Base-by-base conservation (phyloP, 257 asterid species). In the Przewalskia tangutica region DNA sequence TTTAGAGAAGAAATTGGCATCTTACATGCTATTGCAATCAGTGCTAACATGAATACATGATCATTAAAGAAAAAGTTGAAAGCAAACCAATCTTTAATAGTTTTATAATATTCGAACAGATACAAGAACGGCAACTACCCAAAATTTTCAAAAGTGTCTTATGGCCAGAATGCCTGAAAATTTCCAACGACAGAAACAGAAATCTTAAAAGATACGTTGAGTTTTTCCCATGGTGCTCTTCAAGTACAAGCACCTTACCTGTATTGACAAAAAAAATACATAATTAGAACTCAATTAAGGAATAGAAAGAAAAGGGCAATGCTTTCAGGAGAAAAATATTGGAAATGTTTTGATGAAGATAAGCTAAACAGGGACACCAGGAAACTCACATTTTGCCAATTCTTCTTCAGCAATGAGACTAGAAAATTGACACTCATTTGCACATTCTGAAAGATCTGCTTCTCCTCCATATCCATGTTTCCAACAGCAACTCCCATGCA, bases 381-480 rank as follows among this genome's bases (percentile, higher is more conserved):
- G 50, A 62, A 6, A 27, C 83, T 67, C 68, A 81, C 83, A 81
- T 81, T 81, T 68, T 81, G 83, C 83, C 83, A 81, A 54, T 81
- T 81, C 83, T 81, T 81, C 67, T 81, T 81, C 79, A 81, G 51
- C 83, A 81, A 68, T 40, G 83, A 81, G 9, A 81, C 83, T 12
- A 81, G 77, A 18, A 81, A 81, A 46, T 81, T 81, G 44, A 81
- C 83, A 32, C 83, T 81, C 83, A 81, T 81, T 66, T 81, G 82
- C 40, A 79, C 82, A 23, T 79, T 79, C 70, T 79, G 79, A 44
- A 75, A 75, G 44, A 75, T 75, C 44, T 75, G 79, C 11, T 75
- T 75, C 62, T 75, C 79, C 44, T 75, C 79, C 79, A 75, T 75
- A 50, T 75, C 79, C 79, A 75, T 48, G 79, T 75, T 75, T 50